Percentiles rank a stretch among this genome's conserved stretches.
These are phyloP conservation scores for Chlorella variabilis DNA, from an alignment of 163 green algal species.

Conservation along the genomic window DNA sequence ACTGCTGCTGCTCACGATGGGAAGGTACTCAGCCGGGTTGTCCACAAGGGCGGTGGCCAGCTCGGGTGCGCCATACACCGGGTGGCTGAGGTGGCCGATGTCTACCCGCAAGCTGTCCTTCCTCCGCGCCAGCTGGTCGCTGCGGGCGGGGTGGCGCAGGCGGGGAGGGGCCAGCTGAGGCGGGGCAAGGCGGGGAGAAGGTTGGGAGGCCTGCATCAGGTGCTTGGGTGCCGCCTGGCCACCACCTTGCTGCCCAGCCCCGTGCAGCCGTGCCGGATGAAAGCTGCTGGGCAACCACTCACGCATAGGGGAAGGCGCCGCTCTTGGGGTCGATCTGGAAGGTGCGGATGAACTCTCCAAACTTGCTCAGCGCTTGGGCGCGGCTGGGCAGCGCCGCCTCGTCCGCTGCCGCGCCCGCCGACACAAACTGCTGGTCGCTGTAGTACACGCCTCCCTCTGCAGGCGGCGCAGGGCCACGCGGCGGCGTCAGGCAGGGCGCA, in stretches of 20 bases:
- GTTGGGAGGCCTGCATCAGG: too few species aligned
- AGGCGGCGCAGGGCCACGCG: not conserved
- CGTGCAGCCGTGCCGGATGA: too few species aligned
- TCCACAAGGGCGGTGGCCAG: conserved; percentile 46
- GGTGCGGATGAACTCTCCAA: conserved; percentile 62
- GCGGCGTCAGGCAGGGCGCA: too few species aligned
- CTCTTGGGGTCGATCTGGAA: conserved; percentile 51
- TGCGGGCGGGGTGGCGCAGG: not conserved
- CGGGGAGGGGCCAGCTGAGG: not conserved
- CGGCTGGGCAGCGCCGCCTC: conserved; percentile 18
- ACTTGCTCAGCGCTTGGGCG: conserved; percentile 50
- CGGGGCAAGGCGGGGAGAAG: too few species aligned
- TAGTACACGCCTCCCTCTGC: conserved; percentile 61
- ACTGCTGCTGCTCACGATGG: conserved; percentile 18
- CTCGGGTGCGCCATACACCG: conserved; percentile 47
- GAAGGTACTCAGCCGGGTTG: conserved; percentile 52
- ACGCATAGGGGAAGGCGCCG: conserved; percentile 46
- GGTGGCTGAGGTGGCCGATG: conserved; percentile 50
- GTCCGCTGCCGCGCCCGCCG: conserved; percentile 8
- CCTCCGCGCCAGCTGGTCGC: conserved; percentile 44
- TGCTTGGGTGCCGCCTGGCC: too few species aligned
- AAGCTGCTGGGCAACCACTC: not conserved
- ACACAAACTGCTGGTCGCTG: conserved; percentile 58
- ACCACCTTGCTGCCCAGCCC: too few species aligned
- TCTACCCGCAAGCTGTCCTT: conserved; percentile 46